Conservation (phyloP, 331 rosid genomes). For the Pyrus hybrid region DNA sequence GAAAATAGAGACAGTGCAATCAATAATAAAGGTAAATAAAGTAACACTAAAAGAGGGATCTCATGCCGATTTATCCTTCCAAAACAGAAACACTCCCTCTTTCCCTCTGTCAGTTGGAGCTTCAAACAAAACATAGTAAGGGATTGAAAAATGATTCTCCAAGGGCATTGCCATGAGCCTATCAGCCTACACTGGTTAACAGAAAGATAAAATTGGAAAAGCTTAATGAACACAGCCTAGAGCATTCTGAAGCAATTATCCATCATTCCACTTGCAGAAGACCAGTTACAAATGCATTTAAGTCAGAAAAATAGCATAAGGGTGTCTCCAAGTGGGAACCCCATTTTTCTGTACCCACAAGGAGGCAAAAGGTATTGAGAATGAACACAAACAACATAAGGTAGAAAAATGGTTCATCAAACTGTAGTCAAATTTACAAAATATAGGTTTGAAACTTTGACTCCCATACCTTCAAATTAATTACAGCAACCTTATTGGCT, state of each 20-base stretch:
- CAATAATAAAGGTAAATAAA: neutral
- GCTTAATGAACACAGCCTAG: neutral
- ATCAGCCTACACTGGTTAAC: neutral
- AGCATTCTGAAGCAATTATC: neutral
- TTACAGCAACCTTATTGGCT: conserved; percentile 79
- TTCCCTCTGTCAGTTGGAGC: neutral
- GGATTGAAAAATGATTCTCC: neutral
- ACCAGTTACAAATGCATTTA: neutral
- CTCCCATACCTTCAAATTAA: conserved; percentile 65
- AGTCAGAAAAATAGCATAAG: neutral
- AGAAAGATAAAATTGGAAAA: neutral
- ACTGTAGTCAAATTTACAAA: neutral
- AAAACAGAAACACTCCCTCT: neutral
- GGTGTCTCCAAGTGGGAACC: neutral
- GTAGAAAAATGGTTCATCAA: neutral
- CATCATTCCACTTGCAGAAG: neutral
- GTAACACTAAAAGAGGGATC: neutral
- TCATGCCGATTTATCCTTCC: neutral
- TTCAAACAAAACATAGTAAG: neutral
- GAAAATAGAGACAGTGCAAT: neutral
- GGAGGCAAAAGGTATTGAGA: neutral
- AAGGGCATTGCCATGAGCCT: neutral
- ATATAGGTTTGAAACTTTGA: neutral
- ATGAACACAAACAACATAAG: neutral
- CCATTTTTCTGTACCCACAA: neutral